These are phyloP conservation scores for Powellomyces hirtus DNA, from an alignment of 192 early-diverging fungal genomes.

Conservation along the genomic window DNA sequence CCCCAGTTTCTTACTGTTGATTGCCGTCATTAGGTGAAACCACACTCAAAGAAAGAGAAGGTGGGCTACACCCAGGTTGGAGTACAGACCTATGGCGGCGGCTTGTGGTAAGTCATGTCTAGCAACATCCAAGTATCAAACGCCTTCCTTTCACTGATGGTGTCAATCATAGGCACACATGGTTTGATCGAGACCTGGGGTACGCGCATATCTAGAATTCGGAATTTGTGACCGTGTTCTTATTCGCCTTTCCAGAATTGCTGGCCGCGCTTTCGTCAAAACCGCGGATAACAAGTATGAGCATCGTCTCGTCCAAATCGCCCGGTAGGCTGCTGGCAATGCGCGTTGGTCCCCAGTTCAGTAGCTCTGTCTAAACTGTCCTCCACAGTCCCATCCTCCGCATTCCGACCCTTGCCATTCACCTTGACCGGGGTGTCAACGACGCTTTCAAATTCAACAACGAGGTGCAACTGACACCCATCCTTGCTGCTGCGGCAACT, in stretches of 20 bases:
- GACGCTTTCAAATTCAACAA: slow-evolving; percentile 93
- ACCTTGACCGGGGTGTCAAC: slow-evolving; percentile 78
- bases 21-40: slow-evolving; percentile 69
- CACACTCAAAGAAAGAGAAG: slow-evolving; percentile 87
- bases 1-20: too few relatives aligned
- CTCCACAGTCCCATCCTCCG: slow-evolving; percentile 74
- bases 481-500: slow-evolving; percentile 56
- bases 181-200: slow-evolving; percentile 98
- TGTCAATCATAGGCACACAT: slow-evolving; percentile 73
- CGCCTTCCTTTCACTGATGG: neutral
- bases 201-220: neutral
- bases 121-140: neutral
- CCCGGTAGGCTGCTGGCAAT: slow-evolving; percentile 44
- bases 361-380: neutral
- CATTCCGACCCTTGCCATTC: slow-evolving; percentile 96
- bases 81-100: slow-evolving; percentile 82
- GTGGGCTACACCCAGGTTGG: slow-evolving; percentile 85
- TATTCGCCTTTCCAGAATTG: slow-evolving; percentile 56
- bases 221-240: neutral
- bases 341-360: too few relatives aligned
- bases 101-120: slow-evolving; percentile 63
- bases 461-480: slow-evolving; percentile 87
- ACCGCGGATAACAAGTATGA: slow-evolving; percentile 66
- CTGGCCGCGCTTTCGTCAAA: slow-evolving; percentile 88
- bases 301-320: slow-evolving; percentile 75